Percentiles rank a stretch among this genome's conserved stretches.
These are phyloP conservation scores for Beauveria scarabaeidicola DNA, from an alignment of 2,329 filamentous ascomycete genomes.

Conservation along the genomic window DNA sequence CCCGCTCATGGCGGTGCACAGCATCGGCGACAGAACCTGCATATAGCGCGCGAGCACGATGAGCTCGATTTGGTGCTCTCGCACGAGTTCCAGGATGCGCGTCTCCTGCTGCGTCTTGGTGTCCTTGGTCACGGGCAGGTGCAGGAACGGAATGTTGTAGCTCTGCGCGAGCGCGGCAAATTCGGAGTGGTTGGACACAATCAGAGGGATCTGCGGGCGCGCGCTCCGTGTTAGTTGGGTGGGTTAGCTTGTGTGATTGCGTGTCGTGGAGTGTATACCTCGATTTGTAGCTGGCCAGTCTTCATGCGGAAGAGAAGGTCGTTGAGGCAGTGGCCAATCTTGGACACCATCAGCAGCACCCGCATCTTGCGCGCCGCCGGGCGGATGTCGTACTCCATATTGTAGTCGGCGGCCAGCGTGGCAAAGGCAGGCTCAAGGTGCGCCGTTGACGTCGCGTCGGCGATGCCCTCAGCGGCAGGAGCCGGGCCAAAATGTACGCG, in stretches of 20 bases:
- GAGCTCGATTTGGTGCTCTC: slow-evolving; percentile 62
- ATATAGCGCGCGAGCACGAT: slow-evolving; percentile 80
- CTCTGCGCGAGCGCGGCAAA: slow-evolving; percentile 59
- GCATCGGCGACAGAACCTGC: slow-evolving; percentile 69
- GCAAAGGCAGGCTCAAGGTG: slow-evolving; percentile 49
- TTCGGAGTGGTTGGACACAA: slow-evolving; percentile 76
- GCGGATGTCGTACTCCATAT: slow-evolving; percentile 64
- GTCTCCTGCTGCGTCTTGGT: slow-evolving; percentile 68
- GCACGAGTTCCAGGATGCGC: slow-evolving; percentile 61
- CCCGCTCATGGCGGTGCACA: slow-evolving; percentile 73
- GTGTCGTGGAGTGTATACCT: slow-evolving; percentile 25
- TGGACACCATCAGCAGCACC: slow-evolving; percentile 82
- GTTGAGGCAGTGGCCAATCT: slow-evolving; percentile 80
- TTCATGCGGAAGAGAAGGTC: slow-evolving; percentile 74
- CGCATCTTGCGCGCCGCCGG: slow-evolving; percentile 61
- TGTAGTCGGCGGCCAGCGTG: slow-evolving; percentile 52
- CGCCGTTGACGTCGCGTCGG: slow-evolving; percentile 30
- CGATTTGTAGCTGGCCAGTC: slow-evolving; percentile 64
- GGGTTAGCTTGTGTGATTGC: neutral
- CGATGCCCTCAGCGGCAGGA: slow-evolving; percentile 24
- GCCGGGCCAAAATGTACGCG: slow-evolving; percentile 70
- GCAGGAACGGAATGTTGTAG: slow-evolving; percentile 72
- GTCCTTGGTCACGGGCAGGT: slow-evolving; percentile 70
- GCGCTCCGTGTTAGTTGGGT: neutral
- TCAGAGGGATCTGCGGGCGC: slow-evolving; percentile 48